Evolutionary conservation across 2,329 filamentous ascomycete genomes (phyloP).

Genomic region (Cladophialophora psammophila): DNA sequence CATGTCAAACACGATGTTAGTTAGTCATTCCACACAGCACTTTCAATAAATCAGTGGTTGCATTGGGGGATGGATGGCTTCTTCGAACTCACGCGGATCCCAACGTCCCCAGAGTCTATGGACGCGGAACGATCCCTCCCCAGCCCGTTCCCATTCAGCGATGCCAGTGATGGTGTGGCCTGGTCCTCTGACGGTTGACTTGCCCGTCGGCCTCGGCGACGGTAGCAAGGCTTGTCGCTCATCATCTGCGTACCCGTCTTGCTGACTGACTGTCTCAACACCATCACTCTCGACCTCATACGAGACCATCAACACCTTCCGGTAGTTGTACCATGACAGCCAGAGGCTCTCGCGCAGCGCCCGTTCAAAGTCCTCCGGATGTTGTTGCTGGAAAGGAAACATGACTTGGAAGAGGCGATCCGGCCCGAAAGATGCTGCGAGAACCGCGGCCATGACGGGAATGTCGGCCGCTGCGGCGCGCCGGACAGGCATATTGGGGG

Average conservation of each 20-base stretch:
- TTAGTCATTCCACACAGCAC: neutral
- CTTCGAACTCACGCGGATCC: constrained; percentile 32
- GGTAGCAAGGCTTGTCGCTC: neutral
- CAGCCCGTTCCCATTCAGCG: constrained; percentile 28
- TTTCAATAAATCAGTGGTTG: neutral
- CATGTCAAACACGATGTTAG: no score
- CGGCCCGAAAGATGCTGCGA: constrained; percentile 30
- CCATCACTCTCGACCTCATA: neutral
- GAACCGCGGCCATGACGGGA: constrained; percentile 29
- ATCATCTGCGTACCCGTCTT: neutral
- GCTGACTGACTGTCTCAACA: neutral
- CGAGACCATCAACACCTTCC: constrained; percentile 29
- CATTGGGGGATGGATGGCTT: no score
- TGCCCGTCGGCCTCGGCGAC: neutral
- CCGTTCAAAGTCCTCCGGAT: constrained; percentile 24
- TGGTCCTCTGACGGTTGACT: neutral
- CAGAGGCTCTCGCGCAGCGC: constrained; percentile 25
- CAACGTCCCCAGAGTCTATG: constrained; percentile 27
- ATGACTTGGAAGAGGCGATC: constrained; percentile 27
- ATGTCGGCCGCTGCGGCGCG: constrained; percentile 28
- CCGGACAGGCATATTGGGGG: constrained; percentile 30
- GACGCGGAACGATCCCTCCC: constrained; percentile 24
- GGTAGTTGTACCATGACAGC: constrained; percentile 28
- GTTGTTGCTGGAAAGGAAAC: constrained; percentile 30
- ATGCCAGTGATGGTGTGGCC: constrained; percentile 28